These are phyloP conservation scores for Wickerhamiella shivajii DNA, from an alignment of 805 yeast genomes.

Conservation along the genomic window DNA sequence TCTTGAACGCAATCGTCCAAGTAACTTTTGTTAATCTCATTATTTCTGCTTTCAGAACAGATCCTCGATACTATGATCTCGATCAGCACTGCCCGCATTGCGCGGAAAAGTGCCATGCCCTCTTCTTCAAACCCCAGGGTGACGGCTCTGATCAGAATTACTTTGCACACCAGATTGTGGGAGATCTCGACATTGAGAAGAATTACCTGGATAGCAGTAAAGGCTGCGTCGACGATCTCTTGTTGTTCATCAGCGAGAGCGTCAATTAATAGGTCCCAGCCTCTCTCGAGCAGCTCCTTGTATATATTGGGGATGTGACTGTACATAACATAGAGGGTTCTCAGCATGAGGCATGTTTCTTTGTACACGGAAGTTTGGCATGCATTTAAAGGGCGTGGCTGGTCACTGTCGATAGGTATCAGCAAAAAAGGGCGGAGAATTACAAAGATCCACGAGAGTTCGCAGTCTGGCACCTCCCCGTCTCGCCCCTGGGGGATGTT, in stretches of 20 bases:
- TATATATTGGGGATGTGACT: conserved; percentile 4
- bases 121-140: conserved; percentile 7
- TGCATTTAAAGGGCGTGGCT: not conserved
- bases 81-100: conserved; percentile 13
- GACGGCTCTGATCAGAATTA: conserved; percentile 12
- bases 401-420: not conserved
- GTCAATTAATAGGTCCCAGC: conserved; percentile 18
- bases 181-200: conserved; percentile 10
- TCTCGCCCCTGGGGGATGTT: too few relatives aligned
- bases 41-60: not conserved
- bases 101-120: conserved; percentile 9
- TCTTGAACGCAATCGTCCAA: conserved; percentile 10
- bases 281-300: conserved; percentile 5
- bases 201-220: conserved; percentile 10
- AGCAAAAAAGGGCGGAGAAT: conserved; percentile 1
- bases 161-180: conserved; percentile 12
- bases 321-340: conserved; percentile 1
- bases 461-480: too few relatives aligned
- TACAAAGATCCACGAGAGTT: conserved; percentile 4
- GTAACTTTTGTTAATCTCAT: not conserved
- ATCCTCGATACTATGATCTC: conserved; percentile 10
- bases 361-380: conserved; percentile 3
- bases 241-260: conserved; percentile 9
- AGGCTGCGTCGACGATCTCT: conserved; percentile 10
- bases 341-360: conserved; percentile 2